Conservation (phyloP, 2,329 filamentous ascomycete species). For the Verticillium longisporum region DNA sequence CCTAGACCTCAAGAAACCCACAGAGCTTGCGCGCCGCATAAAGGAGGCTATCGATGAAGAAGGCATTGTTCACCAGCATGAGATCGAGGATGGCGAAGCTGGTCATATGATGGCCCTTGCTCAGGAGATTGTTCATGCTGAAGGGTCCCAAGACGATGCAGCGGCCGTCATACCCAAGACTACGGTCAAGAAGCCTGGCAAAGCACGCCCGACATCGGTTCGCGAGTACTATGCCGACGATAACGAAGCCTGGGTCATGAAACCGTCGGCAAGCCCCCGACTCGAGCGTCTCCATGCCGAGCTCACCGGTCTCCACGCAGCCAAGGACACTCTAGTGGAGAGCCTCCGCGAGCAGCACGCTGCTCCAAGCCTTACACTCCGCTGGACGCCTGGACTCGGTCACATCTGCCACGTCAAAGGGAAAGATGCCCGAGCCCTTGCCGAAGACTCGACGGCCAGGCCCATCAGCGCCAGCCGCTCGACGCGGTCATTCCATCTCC, state of each 20-base stretch:
- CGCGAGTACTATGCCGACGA: slow-evolving; percentile 54
- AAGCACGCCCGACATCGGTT: slow-evolving; percentile 38
- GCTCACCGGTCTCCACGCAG: slow-evolving; percentile 50
- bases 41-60: slow-evolving; percentile 84
- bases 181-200: slow-evolving; percentile 34
- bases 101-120: slow-evolving; percentile 67
- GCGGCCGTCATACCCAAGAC: slow-evolving; percentile 48
- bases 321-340: slow-evolving; percentile 55
- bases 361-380: slow-evolving; percentile 64
- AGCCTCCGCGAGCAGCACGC: slow-evolving; percentile 54
- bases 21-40: slow-evolving; percentile 64
- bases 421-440: slow-evolving; percentile 51
- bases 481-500: slow-evolving; percentile 76
- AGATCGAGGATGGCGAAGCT: slow-evolving; percentile 65
- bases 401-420: slow-evolving; percentile 89
- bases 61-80: slow-evolving; percentile 71
- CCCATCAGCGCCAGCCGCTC: slow-evolving; percentile 73
- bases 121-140: slow-evolving; percentile 60
- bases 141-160: slow-evolving; percentile 51
- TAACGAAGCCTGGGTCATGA: slow-evolving; percentile 58
- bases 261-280: slow-evolving; percentile 57
- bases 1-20: slow-evolving; percentile 61
- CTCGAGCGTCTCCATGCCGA: slow-evolving; percentile 62
- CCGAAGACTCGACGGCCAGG: slow-evolving; percentile 27
- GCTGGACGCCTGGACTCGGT: slow-evolving; percentile 80